These are phyloP conservation scores for Candolleomyces aberdarensis DNA, from an alignment of 768 basidiomycete genomes.

Conservation along the genomic window DNA sequence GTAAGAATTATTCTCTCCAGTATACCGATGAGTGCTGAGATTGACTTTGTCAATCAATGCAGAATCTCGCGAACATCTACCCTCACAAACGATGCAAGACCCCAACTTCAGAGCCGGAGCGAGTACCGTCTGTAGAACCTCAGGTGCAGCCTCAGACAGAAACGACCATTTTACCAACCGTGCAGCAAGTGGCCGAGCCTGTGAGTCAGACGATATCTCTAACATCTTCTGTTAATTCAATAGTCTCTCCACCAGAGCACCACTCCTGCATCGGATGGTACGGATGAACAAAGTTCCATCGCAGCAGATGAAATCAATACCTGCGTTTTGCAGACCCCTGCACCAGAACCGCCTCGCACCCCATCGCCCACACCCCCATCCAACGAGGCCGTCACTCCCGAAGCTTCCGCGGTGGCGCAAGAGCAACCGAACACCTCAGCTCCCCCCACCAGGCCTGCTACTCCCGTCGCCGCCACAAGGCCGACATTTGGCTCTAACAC, in stretches of 20 bases:
- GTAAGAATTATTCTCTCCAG: slow-evolving; percentile 22
- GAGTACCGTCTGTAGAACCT: not conserved
- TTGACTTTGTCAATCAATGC: not conserved
- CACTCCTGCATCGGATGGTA: no score
- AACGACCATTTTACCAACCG: no score
- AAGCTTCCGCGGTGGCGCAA: not conserved
- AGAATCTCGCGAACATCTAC: slow-evolving; percentile 50
- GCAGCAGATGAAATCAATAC: not conserved
- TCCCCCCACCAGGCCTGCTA: not conserved
- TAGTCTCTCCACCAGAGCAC: no score
- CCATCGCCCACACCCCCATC: slow-evolving; percentile 16
- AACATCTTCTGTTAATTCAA: not conserved
- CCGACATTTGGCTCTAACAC: not conserved
- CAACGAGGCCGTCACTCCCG: not conserved
- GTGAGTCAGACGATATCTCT: not conserved
- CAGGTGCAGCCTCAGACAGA: no score
- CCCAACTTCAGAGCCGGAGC: slow-evolving; percentile 24
- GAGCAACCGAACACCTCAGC: not conserved
- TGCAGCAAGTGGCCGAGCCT: no score
- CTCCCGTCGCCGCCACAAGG: not conserved
- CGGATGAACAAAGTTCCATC: no score
- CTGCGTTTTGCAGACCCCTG: slow-evolving; percentile 3
- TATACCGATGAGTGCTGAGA: no score
- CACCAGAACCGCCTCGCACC: slow-evolving; percentile 20
- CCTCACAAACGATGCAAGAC: slow-evolving; percentile 37